Conservation (phyloP, 179 eudicot species). For the Kewa caespitosa region DNA sequence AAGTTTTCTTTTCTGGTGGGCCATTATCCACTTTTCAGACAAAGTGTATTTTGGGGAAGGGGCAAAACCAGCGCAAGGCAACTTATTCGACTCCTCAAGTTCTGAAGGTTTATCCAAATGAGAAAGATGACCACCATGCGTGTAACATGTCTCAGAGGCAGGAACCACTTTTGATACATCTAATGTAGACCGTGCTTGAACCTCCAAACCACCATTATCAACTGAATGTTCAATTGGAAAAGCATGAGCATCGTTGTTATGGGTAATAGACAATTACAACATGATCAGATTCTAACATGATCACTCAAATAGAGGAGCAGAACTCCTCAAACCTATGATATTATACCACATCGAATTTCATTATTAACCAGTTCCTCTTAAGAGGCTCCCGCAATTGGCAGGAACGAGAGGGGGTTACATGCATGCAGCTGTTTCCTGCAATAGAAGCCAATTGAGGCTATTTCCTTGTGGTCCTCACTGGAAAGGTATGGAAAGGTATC, state of each 20-base stretch:
- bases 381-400: not conserved
- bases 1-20: conserved; percentile 65
- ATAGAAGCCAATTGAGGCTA: not conserved
- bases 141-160: conserved; percentile 29
- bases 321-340: not conserved
- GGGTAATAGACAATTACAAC: not conserved
- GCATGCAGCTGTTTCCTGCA: not conserved
- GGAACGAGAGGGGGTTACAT: not conserved
- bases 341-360: not conserved
- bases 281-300: not conserved
- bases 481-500: too few species aligned
- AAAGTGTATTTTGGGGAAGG: conserved; percentile 69
- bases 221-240: conserved; percentile 14
- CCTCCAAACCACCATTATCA: conserved; percentile 28
- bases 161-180: conserved; percentile 36
- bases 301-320: not conserved
- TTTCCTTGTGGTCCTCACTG: not conserved
- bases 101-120: conserved; percentile 35
- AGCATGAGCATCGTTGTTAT: not conserved
- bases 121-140: conserved; percentile 28
- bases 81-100: conserved; percentile 48
- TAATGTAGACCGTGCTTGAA: conserved; percentile 28
- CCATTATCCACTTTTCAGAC: conserved; percentile 83
- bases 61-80: conserved; percentile 34
- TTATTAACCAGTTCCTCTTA: not conserved